Conservation (phyloP, 768 basidiomycete species). For the Pleurotus cornucopiae region DNA sequence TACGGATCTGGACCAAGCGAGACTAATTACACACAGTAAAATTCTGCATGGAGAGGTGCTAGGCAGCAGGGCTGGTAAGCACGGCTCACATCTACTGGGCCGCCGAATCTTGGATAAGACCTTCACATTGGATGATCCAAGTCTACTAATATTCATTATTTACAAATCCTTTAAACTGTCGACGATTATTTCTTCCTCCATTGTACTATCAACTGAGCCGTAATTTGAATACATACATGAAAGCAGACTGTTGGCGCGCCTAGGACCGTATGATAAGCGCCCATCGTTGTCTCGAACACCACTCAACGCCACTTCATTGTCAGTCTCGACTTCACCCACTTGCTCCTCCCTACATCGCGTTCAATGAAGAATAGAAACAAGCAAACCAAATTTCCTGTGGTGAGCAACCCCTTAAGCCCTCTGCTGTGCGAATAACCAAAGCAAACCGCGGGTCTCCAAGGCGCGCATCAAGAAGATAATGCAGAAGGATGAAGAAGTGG, state of each 20-base stretch:
- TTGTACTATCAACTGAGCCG: background rate
- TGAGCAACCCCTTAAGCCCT: slow-evolving; percentile 33
- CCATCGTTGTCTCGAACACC: background rate
- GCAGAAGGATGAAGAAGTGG: slow-evolving; percentile 99
- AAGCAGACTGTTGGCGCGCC: background rate
- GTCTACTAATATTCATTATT: too few relatives aligned
- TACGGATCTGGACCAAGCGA: too few relatives aligned
- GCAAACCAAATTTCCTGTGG: slow-evolving; percentile 88
- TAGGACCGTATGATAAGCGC: background rate
- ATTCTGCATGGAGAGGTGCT: too few relatives aligned
- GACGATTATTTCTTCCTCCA: background rate
- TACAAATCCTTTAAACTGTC: background rate
- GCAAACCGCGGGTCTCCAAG: slow-evolving; percentile 30
- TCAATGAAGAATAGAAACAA: slow-evolving; percentile 89
- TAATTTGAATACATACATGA: background rate
- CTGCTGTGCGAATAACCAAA: background rate
- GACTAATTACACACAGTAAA: too few relatives aligned
- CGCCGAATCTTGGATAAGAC: too few relatives aligned
- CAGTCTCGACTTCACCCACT: too few relatives aligned
- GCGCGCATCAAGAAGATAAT: slow-evolving; percentile 99
- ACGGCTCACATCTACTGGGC: too few relatives aligned
- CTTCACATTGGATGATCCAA: too few relatives aligned
- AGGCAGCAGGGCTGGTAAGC: too few relatives aligned
- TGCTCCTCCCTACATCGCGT: background rate
- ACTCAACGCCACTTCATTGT: too few relatives aligned